Conservation (phyloP, 2,329 filamentous ascomycete genomes). For the Blastomyces emzantsi region DNA sequence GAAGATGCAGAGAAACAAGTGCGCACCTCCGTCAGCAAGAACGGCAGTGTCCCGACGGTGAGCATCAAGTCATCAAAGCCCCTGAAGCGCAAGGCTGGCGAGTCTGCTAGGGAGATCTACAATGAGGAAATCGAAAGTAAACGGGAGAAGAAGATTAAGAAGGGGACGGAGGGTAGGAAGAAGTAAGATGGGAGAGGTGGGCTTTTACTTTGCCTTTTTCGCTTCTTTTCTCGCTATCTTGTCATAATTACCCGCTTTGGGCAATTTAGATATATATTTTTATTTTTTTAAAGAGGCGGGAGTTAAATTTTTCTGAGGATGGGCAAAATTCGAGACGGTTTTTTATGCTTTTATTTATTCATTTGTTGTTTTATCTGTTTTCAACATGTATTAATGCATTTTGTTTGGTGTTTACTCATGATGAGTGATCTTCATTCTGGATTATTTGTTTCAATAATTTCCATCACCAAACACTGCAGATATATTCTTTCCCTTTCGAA, state of each 20-base stretch:
- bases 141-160: conserved; percentile 38
- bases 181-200: conserved; percentile 20
- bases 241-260: background rate
- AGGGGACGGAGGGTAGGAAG: conserved; percentile 35
- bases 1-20: conserved; percentile 66
- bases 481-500: background rate
- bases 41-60: conserved; percentile 49
- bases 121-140: conserved; percentile 37
- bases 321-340: background rate
- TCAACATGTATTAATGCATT: conserved; percentile 6
- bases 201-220: conserved; percentile 1
- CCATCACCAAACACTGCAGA: too few species aligned
- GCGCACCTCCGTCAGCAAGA: conserved; percentile 41
- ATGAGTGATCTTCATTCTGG: background rate
- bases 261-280: background rate
- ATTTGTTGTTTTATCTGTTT: background rate
- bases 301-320: background rate
- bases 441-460: background rate
- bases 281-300: background rate
- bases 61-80: conserved; percentile 69
- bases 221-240: background rate
- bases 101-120: conserved; percentile 43
- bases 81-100: conserved; percentile 62
- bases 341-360: conserved; percentile 2
- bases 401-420: conserved; percentile 6